Base-by-base conservation (phyloP, 345 rosid species). In the Brassica napus region DNA sequence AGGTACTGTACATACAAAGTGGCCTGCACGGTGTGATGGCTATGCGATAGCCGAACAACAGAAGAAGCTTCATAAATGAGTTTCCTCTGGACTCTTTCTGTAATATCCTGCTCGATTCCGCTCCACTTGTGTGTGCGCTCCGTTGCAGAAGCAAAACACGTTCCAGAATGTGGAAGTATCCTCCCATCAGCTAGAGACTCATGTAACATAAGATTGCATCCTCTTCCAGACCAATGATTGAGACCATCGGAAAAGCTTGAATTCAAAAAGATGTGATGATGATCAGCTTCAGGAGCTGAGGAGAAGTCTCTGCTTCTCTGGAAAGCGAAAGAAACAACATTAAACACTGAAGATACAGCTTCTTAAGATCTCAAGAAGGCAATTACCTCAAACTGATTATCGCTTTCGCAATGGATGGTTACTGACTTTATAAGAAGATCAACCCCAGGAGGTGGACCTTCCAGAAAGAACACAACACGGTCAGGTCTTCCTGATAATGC, bases 181-280 rank as follows among this genome's bases (percentile, higher is more conserved):
- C 85, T 88, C 66, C 96, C 94, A 79, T 83, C 90, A 7, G 85
- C 94, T 86, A 89, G 84, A 32, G 98, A 90, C 55, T 93, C 97
- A 77, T 89, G 96, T 59, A 91, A 81, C 71, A 68, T 84, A 77
- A 93, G 82, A 84, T 83, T 90, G 85, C 98, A 93, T 74, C 98
- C 96, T 87, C 96, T 90, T 83, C 92, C 98, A 8, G 99, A 87
- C 98, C 98, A 93, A 78, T 91, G 89, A 76, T 84, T 87, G 30
- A 87, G 87, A 37, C 98, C 98, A 64, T 91, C 92, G 14, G 87
- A 90, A 76, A 95, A 95, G 64, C 82, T 83, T 39, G 99, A 93
- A 77, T 95, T 95, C 35, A 88, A 62, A 71, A 93, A 81, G 81
- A 95, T 83, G 58, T 79, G 82, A 76, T 83, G 82, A 76, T 83